Evolutionary conservation across 2,329 filamentous ascomycete genomes (phyloP).

Genomic region (Septoria petroselini): DNA sequence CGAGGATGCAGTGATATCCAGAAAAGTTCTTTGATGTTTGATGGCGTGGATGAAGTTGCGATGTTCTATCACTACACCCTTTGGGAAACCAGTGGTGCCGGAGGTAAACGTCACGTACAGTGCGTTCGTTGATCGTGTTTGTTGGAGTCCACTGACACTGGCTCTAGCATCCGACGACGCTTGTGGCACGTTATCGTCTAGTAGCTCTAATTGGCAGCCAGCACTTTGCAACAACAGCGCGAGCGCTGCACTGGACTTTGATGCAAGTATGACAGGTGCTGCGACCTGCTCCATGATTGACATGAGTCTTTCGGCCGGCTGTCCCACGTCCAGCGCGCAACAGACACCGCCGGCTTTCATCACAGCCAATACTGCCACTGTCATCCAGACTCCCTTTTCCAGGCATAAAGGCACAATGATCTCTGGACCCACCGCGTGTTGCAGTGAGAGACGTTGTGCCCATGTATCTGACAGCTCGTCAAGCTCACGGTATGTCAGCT

Average conservation of each 20-base stretch:
- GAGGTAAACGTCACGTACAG: slow-evolving; percentile 19
- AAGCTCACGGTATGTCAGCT: slow-evolving; percentile 9
- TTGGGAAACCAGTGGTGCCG: slow-evolving; percentile 21
- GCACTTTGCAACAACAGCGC: background rate
- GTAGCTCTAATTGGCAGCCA: background rate
- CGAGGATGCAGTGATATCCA: slow-evolving; percentile 5
- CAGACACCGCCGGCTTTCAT: slow-evolving; percentile 36
- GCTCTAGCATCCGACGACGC: background rate
- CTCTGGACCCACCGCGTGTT: slow-evolving; percentile 6
- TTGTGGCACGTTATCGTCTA: no score
- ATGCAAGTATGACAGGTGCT: slow-evolving; percentile 21
- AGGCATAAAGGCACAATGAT: slow-evolving; percentile 29
- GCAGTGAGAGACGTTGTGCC: slow-evolving; percentile 1
- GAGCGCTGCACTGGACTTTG: background rate
- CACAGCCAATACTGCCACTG: slow-evolving; percentile 29
- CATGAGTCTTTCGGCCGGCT: slow-evolving; percentile 31
- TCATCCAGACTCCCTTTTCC: slow-evolving; percentile 32
- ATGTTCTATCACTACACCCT: slow-evolving; percentile 15
- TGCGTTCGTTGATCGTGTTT: background rate
- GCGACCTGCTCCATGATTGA: slow-evolving; percentile 31
- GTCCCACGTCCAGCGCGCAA: slow-evolving; percentile 21
- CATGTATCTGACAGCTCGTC: slow-evolving; percentile 1
- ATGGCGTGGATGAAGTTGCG: slow-evolving; percentile 8
- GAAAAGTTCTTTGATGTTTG: slow-evolving; percentile 4
- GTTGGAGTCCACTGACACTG: background rate